Base-by-base conservation (phyloP, 768 basidiomycete genomes). In the Auricularia heimuer region DNA sequence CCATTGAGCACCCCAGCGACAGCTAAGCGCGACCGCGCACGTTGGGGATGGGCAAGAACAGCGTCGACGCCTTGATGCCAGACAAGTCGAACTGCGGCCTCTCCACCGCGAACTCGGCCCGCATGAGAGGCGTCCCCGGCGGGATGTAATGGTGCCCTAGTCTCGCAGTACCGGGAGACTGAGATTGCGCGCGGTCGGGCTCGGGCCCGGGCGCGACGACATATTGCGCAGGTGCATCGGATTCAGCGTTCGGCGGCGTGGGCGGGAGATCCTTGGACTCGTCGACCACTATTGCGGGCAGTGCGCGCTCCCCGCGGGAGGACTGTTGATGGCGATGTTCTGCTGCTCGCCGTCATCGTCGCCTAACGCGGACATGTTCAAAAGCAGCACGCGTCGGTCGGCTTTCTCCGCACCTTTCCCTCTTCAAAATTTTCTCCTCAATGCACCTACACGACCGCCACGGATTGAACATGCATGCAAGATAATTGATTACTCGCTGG, bases 1-100 rank as follows among this genome's bases (percentile, higher is more conserved):
- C 62, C 63, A 56, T 4, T 60, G 54, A 35, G 62, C 29, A 56
- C 64, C 58, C 62, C 35, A 36, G 65, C 35, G 68, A 21, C 14
- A 51, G 76, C 76, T 78, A 73, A 72, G 29, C 29, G 29, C 29
- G 73, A 79, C 72, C 77, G 83, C 89, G 84, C 82, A 93, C 91
- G 78, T 91, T 91, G 62, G 92, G 91, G 54, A 92, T 88, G n/a
- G 91, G 91, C 60, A 92, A 77, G 73, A 93, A 93, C 87, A 92
- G 88, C 39, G 85, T 87, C 39, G 90, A 29, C 6, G 56, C 24
- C 56, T 60, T 60, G 56, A 60, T 29, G 7, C 56, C 56, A 60
- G 56, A 60, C 24, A 60, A 34, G 56, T 60, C 56, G 10, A 60
- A 60, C 34, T 29, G 24, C 34, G 56, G 56, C 56, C 14, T 33